Base-by-base conservation (phyloP, 2,329 filamentous ascomycete species). In the Talaromyces pinophilus region DNA sequence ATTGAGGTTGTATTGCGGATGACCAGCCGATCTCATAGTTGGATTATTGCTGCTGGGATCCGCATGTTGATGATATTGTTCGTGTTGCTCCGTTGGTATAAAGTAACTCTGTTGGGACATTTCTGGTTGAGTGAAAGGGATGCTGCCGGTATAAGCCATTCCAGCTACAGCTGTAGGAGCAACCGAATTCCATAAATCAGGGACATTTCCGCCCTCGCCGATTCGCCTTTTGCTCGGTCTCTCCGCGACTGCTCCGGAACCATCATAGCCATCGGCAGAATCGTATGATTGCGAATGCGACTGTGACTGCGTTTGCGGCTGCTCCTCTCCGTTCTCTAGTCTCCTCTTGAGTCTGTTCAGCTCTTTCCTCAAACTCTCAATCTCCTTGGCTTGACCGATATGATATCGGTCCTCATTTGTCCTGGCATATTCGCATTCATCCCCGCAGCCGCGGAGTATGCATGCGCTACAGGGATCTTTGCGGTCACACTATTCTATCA, bases 341-440 rank as follows among this genome's bases (percentile, higher is more conserved):
- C 33, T 42, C 38, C 64, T 54, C 25, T 66, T 69, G 15, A 69
- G 57, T n/a, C 38, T 50, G 19, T 64, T 67, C 60, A 75, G 67
- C 50, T 75, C 72, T 22, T 70, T 69, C 17, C 73, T 71, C 38
- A 75, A 59, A 13, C 68, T 70, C 22, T 74, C 66, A 42, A 75
- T 75, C 28, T 73, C 70, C 38, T 74, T 81, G 46, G 84, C 79
- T 72, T 87, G 83, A 83, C 89, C 87, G 54, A 89, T 83, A 67
- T 85, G 82, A 77, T 89, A 89, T 44, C 87, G 88, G 68, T 89
- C 85, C 46, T 88, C 87, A 72, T 72, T 62, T 4, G 71, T 73
- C 11, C 73, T 71, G 11, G 72, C 69, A 67, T 75, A 75, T 17
- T 70, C 70, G 67, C 73, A 75, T 68, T 75, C 72, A 5, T 73